Evolutionary conservation across 2,329 filamentous ascomycete species (phyloP), one percentile per base, ranked within the genome.

Genomic region (Orbilia quercus): DNA sequence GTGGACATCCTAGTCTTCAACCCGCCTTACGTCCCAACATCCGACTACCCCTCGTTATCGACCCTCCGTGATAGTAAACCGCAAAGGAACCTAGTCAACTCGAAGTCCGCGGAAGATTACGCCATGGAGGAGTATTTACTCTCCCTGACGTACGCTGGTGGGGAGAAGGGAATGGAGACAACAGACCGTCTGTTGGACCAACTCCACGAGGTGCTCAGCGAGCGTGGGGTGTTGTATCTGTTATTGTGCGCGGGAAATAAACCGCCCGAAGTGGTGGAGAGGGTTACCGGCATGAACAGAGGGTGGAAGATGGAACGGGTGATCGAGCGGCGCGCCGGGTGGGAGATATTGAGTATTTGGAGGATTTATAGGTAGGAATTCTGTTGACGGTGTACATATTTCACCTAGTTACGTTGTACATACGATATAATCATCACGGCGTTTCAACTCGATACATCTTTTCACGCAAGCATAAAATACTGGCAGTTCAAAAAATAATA

Each of bases 1-100:
- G 85, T 96, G 3, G 95, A 99, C 79, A 85, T 99, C 9, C 84
- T 99, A 75, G 85, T 99, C 25, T 99, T 98, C 84, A 99, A 99
- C 79, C 95, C 95, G 59, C 95, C 95, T 0, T 99, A 99, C 80
- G 95, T 99, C 12, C 95, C 95, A 1, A 96, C 93, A 1, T 85
- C 89, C 23, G 86, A 88, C 42, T 82, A 96, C 70, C 93, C 94
- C 0, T 80, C 81, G 22, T 81, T 85, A 36, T 59, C 69, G 1
- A 57, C 51, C 1, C 42, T 71, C 14, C 70, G 63, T 6, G 60
- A 65, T 36, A 53, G 60, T 1, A 44, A 16, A 77, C 78, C 1
- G 76, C 76, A 23, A 63, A 77, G 54, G 75, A 77, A 9, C 70
- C 76, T 60, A 79, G 77, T 9, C 73, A 79, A 16, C 77, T 75